Evolutionary conservation across 441 rosid species (phyloP).

Genomic region (Populus hybrid): DNA sequence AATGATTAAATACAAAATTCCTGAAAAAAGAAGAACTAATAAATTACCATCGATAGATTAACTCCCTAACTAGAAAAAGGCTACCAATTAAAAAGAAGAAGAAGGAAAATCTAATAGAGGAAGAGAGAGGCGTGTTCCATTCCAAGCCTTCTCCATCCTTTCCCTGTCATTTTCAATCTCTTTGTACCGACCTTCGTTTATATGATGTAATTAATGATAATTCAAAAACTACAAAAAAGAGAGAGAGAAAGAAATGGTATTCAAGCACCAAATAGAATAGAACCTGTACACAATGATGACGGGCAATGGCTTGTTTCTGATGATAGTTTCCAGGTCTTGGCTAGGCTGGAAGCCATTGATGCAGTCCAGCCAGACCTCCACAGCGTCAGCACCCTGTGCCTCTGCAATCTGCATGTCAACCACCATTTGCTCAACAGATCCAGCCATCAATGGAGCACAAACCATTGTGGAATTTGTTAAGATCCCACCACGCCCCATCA

Average conservation of each 20-base stretch:
- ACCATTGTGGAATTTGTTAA: slow-evolving; percentile 45
- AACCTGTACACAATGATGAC: slow-evolving; percentile 77
- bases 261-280: neutral
- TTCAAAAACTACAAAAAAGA: neutral
- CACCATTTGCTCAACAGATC: slow-evolving; percentile 55
- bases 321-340: slow-evolving; percentile 45
- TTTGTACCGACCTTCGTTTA: too few species aligned
- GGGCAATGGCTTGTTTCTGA: slow-evolving; percentile 58
- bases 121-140: too few species aligned
- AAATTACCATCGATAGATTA: too few species aligned
- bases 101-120: too few species aligned
- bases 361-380: slow-evolving; percentile 72
- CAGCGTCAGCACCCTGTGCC: slow-evolving; percentile 73
- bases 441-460: slow-evolving; percentile 77
- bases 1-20: too few species aligned
- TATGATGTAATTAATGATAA: neutral
- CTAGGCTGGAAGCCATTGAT: slow-evolving; percentile 47
- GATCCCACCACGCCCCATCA: slow-evolving; percentile 30
- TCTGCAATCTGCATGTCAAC: slow-evolving; percentile 51
- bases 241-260: neutral
- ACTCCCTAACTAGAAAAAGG: too few species aligned
- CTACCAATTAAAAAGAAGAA: too few species aligned
- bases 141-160: too few species aligned
- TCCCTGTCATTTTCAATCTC: too few species aligned
- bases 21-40: too few species aligned